A percentile compares a stretch with the other conserved stretches of the same genome.
Conservation (phyloP, 2,329 filamentous ascomycete species). For the Aspergillus sojae region DNA sequence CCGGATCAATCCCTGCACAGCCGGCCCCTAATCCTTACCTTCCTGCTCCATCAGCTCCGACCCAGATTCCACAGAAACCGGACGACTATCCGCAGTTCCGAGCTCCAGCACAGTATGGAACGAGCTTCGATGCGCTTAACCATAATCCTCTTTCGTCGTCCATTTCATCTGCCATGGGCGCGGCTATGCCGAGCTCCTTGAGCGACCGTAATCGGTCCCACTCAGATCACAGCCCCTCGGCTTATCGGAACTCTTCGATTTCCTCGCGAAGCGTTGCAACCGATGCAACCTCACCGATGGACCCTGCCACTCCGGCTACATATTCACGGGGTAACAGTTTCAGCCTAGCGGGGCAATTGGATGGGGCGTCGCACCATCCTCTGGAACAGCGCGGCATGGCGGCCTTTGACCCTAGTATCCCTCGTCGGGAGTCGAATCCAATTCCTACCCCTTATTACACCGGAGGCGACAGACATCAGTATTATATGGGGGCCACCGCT, state of each 20-base stretch:
- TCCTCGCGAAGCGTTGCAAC: slow-evolving; percentile 41
- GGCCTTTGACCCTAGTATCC: slow-evolving; percentile 35
- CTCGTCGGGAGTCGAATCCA: slow-evolving; percentile 41
- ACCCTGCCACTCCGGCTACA: slow-evolving; percentile 38
- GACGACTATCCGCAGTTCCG: slow-evolving; percentile 43
- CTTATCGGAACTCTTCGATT: slow-evolving; percentile 45
- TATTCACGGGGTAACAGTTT: slow-evolving; percentile 42
- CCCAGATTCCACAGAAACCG: slow-evolving; percentile 35
- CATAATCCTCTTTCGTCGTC: slow-evolving; percentile 38
- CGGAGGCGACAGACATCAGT: slow-evolving; percentile 34
- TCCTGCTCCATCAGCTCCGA: slow-evolving; percentile 32
- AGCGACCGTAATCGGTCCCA: slow-evolving; percentile 41
- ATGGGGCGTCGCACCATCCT: slow-evolving; percentile 29
- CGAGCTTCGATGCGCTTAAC: slow-evolving; percentile 38
- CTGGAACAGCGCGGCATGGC: slow-evolving; percentile 38
- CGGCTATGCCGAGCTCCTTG: slow-evolving; percentile 34
- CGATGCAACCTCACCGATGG: slow-evolving; percentile 43
- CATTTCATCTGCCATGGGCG: slow-evolving; percentile 35
- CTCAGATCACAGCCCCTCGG: slow-evolving; percentile 38
- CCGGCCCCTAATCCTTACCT: slow-evolving; percentile 42
- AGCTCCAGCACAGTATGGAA: slow-evolving; percentile 32
- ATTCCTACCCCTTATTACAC: slow-evolving; percentile 39
- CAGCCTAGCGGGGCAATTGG: slow-evolving; percentile 37
- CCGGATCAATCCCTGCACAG: slow-evolving; percentile 34
- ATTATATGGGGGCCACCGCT: slow-evolving; percentile 34